Conservation (phyloP, 441 rosid genomes). For the Pelargonium cotyledonis region DNA sequence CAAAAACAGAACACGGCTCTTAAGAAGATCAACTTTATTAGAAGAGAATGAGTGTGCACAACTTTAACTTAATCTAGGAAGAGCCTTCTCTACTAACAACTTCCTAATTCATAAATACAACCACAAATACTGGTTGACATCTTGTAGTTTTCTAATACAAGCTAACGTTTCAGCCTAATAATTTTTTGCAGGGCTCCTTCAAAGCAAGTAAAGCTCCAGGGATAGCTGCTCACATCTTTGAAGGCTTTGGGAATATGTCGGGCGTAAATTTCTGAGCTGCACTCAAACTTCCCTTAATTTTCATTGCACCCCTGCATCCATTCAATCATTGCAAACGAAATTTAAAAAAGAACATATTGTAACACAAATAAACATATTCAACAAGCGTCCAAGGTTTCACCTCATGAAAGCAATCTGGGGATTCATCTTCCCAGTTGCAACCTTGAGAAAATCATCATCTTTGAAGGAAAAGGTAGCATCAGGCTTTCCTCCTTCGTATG, state of each 20-base stretch:
- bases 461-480: slow-evolving; percentile 76
- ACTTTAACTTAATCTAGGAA: background rate
- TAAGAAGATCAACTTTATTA: background rate
- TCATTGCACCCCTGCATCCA: slow-evolving; percentile 77
- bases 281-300: slow-evolving; percentile 87
- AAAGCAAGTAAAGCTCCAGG: background rate
- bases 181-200: background rate
- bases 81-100: background rate
- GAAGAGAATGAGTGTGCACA: background rate
- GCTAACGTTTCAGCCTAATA: background rate
- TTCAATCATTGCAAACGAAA: slow-evolving; percentile 8
- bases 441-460: slow-evolving; percentile 89
- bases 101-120: slow-evolving; percentile 2
- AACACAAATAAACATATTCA: background rate
- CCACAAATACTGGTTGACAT: background rate
- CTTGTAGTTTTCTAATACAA: background rate
- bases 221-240: slow-evolving; percentile 57
- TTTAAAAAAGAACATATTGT: background rate
- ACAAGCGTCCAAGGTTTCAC: slow-evolving; percentile 23
- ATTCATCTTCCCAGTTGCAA: slow-evolving; percentile 81
- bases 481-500: slow-evolving; percentile 80
- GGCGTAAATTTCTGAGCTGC: slow-evolving; percentile 96
- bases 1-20: background rate
- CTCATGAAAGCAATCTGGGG: slow-evolving; percentile 95
- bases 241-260: slow-evolving; percentile 88